A percentile compares a stretch with the other conserved stretches of the same genome.
These are phyloP conservation scores for Penicillium brasilianum DNA, from an alignment of 2,329 filamentous ascomycete species.

Conservation along the genomic window DNA sequence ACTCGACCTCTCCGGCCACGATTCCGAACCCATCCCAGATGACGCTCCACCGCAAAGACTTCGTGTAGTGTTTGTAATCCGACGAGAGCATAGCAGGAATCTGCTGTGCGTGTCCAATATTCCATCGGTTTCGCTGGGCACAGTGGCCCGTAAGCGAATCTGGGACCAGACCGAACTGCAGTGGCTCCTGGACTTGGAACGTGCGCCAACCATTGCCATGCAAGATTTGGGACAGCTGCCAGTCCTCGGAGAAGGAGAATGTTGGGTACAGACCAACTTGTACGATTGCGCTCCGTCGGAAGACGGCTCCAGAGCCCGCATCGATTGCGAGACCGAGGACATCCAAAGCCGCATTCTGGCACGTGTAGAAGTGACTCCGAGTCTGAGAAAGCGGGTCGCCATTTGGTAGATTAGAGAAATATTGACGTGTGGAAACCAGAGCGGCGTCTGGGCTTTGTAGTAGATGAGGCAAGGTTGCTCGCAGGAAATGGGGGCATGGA, in stretches of 20 bases:
- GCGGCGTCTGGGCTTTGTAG: constrained; percentile 34
- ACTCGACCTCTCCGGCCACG: constrained; percentile 24
- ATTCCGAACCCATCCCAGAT: constrained; percentile 29
- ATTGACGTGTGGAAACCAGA: constrained; percentile 42
- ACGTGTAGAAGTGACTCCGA: constrained; percentile 40
- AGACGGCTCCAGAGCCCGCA: constrained; percentile 42
- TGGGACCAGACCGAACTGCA: constrained; percentile 43
- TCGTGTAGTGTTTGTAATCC: constrained; percentile 11
- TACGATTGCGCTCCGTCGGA: constrained; percentile 38
- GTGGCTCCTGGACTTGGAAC: constrained; percentile 37
- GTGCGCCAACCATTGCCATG: constrained; percentile 36
- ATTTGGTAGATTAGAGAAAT: constrained; percentile 41
- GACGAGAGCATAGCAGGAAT: constrained; percentile 23
- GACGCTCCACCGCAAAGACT: constrained; percentile 28
- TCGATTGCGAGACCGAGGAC: constrained; percentile 36
- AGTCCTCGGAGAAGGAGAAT: constrained; percentile 43
- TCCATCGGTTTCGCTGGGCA: constrained; percentile 45
- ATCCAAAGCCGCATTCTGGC: constrained; percentile 41
- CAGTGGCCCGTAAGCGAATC: constrained; percentile 43
- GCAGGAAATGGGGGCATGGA: constrained; percentile 41
- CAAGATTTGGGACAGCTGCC: constrained; percentile 41
- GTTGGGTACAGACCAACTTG: constrained; percentile 42
- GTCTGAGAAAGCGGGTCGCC: constrained; percentile 40
- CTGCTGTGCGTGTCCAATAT: constrained; percentile 41
- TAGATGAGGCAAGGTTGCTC: constrained; percentile 44